Percentiles rank a stretch among this genome's conserved stretches.
Conservation (phyloP, 345 rosid genomes). For the Pugionium cornutum region DNA sequence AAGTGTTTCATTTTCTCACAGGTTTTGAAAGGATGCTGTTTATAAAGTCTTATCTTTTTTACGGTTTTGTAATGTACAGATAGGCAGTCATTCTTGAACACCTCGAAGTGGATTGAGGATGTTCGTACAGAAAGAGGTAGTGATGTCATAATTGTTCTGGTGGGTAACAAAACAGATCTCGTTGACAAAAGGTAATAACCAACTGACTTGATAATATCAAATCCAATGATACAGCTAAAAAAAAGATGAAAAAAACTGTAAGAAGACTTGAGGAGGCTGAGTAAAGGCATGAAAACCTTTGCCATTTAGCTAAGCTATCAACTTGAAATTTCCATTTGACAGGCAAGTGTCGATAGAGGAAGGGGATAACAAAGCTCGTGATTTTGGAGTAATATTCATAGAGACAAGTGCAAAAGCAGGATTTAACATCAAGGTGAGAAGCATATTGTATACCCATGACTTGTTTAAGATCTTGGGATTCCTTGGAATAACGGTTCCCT, state of each 20-base stretch:
- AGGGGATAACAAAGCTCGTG: conserved; percentile 69
- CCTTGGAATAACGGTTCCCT: neutral
- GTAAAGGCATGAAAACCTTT: too few species aligned
- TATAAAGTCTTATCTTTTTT: too few species aligned
- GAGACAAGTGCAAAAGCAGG: conserved; percentile 88
- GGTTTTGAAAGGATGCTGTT: neutral
- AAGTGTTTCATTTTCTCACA: neutral
- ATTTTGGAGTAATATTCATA: conserved; percentile 67
- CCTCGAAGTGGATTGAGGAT: conserved; percentile 78
- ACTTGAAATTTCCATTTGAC: conserved; percentile 1
- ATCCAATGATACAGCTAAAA: neutral
- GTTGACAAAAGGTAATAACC: conserved; percentile 55
- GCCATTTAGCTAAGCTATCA: neutral
- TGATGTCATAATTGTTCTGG: conserved; percentile 71
- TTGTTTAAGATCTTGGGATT: neutral
- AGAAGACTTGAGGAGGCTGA: too few species aligned
- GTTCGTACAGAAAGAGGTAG: conserved; percentile 70
- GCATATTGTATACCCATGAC: conserved; percentile 3
- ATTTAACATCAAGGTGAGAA: conserved; percentile 72
- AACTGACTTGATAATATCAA: neutral
- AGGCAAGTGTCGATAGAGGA: conserved; percentile 87
- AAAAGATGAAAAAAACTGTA: too few species aligned
- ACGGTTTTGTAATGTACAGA: conserved; percentile 39
- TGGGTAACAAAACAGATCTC: conserved; percentile 81
- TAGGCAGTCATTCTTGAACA: conserved; percentile 69